Evolutionary conservation across 441 rosid genomes (phyloP).

Genomic region (Arabidopsis lyrata): DNA sequence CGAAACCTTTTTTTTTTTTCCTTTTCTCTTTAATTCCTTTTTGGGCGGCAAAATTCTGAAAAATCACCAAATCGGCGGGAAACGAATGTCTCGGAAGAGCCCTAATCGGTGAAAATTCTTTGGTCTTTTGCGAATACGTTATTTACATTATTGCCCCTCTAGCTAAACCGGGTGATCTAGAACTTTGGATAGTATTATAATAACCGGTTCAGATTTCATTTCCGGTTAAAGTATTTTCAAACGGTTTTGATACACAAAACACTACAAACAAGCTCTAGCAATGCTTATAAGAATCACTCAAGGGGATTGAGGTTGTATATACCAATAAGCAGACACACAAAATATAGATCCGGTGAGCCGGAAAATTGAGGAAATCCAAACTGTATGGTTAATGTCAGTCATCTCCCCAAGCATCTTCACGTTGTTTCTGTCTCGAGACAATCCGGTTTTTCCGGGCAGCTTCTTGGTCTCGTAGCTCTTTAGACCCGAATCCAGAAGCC

Average conservation of each 20-base stretch:
- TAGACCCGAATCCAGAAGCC: conserved; percentile 59
- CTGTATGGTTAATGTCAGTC: conserved; percentile 49
- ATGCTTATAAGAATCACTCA: conserved; percentile 33
- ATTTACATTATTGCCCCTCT: conserved; percentile 21
- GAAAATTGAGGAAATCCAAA: background rate
- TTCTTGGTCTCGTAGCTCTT: conserved; percentile 77
- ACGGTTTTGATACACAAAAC: conserved; percentile 10
- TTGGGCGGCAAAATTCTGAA: conserved; percentile 25
- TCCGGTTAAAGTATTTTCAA: conserved; percentile 19
- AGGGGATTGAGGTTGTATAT: conserved; percentile 17
- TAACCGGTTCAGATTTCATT: conserved; percentile 21
- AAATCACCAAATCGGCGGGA: conserved; percentile 27
- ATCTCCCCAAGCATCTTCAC: conserved; percentile 92
- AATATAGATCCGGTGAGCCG: conserved; percentile 23
- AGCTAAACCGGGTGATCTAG: background rate
- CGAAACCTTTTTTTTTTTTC: background rate
- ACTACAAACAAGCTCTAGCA: background rate
- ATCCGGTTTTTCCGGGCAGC: conserved; percentile 85
- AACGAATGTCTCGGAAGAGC: conserved; percentile 9
- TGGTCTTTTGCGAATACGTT: background rate
- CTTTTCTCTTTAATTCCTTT: background rate
- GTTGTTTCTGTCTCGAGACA: conserved; percentile 72
- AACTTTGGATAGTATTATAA: background rate
- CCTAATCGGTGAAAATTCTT: conserved; percentile 11
- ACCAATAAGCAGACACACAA: conserved; percentile 22